phyloP scores from a whole-genome alignment of 176 grass and related monocot genomes.

The Guadua angustifolia region DNA sequence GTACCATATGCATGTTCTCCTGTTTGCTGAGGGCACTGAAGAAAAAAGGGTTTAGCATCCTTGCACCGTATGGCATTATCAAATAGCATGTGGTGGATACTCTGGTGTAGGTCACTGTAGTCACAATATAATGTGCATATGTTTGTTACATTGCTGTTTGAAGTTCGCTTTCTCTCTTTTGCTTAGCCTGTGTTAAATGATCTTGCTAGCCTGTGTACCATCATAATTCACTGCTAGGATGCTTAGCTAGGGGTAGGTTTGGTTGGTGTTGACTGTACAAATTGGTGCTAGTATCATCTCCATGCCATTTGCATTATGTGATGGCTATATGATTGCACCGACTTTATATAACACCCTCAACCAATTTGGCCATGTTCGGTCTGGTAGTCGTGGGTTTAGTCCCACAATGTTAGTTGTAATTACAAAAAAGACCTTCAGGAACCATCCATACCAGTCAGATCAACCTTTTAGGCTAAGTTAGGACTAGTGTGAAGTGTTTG shows the following conservation, averaged over 20 bases:
- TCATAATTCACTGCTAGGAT: constrained; percentile 20
- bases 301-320: constrained; percentile 20
- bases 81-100: background rate
- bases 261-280: background rate
- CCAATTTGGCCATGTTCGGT: background rate
- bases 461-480: constrained; percentile 1
- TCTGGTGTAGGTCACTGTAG: constrained; percentile 11
- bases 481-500: background rate
- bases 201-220: constrained; percentile 18
- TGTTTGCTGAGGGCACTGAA: background rate
- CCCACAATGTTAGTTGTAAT: background rate
- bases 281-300: background rate
- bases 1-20: background rate
- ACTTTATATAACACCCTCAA: constrained; percentile 14
- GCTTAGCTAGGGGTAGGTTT: background rate
- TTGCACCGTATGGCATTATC: constrained; percentile 1
- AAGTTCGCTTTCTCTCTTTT: constrained; percentile 14
- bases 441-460: constrained; percentile 14
- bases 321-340: background rate
- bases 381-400: background rate
- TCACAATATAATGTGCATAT: constrained; percentile 5
- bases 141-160: background rate
- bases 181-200: background rate
- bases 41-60: constrained; percentile 12
- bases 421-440: background rate